A percentile compares a stretch with the other conserved stretches of the same genome.
Evolutionary conservation across 2,329 filamentous ascomycete species (phyloP).

Genomic region (Arthrobotrys sphaeroides): DNA sequence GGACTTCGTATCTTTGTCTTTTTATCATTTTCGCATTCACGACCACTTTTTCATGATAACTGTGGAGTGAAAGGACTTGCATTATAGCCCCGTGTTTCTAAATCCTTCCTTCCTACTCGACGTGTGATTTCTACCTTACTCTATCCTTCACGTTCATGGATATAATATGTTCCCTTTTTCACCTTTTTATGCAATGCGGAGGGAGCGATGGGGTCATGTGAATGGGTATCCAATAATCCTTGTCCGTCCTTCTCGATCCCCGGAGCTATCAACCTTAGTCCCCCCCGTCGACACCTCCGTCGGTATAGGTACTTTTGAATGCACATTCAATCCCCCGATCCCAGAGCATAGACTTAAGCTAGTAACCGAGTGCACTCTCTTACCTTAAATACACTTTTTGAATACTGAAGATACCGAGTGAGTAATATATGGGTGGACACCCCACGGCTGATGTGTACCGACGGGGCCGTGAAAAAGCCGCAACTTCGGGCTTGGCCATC

Average conservation of each 20-base stretch:
- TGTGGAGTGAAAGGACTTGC: conserved; percentile 26
- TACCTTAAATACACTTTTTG: too few species aligned
- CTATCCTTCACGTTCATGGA: conserved; percentile 8
- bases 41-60: conserved; percentile 1
- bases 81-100: conserved; percentile 38
- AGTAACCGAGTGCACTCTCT: too few species aligned
- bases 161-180: conserved; percentile 6
- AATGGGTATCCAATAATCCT: conserved; percentile 11
- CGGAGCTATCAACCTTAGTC: too few species aligned
- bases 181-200: conserved; percentile 1
- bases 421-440: too few species aligned
- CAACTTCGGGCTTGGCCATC: conserved; percentile 43
- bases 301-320: too few species aligned
- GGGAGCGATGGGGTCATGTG: conserved; percentile 1
- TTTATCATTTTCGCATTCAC: conserved; percentile 14
- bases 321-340: too few species aligned
- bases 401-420: too few species aligned
- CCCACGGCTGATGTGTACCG: conserved; percentile 9
- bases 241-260: not conserved
- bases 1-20: conserved; percentile 12
- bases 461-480: conserved; percentile 19
- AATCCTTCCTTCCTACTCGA: not conserved
- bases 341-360: too few species aligned
- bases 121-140: not conserved
- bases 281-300: too few species aligned